A percentile compares a stretch with the other conserved stretches of the same genome.
phyloP scores from a whole-genome alignment of 225 moss, liverwort and hornwort species.

The Pseudisothecium myosuroides region DNA sequence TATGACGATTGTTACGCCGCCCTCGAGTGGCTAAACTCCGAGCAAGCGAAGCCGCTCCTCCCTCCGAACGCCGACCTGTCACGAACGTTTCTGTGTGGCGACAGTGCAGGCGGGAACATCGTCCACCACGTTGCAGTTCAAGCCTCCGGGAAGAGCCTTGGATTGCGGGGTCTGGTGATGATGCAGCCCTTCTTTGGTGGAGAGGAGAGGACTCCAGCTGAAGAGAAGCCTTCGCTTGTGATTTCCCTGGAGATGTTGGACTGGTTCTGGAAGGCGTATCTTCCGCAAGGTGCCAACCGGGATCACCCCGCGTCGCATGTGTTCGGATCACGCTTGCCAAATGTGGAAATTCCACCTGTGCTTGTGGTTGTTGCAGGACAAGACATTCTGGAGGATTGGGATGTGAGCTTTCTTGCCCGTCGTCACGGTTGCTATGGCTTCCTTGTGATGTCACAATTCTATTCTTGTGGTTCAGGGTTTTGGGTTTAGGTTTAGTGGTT shows the following conservation, averaged over 20 bases:
- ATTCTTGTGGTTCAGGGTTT: neutral
- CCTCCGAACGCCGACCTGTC: conserved; percentile 40
- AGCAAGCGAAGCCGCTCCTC: neutral
- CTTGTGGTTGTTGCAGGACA: conserved; percentile 33
- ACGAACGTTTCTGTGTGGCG: conserved; percentile 43
- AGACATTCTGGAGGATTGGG: conserved; percentile 43
- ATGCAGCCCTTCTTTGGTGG: conserved; percentile 69
- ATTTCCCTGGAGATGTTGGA: conserved; percentile 13
- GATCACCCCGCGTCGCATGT: conserved; percentile 62
- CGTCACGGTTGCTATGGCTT: neutral
- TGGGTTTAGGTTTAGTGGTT: neutral
- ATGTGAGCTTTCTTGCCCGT: neutral
- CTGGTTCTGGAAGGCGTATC: conserved; percentile 58
- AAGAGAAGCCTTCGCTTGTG: conserved; percentile 7
- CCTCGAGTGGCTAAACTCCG: conserved; percentile 39
- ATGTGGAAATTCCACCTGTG: conserved; percentile 25
- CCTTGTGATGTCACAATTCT: too few relatives aligned
- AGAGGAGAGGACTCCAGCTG: conserved; percentile 51
- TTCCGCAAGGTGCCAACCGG: conserved; percentile 29
- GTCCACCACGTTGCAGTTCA: conserved; percentile 49
- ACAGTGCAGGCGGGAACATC: conserved; percentile 71
- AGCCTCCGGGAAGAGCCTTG: conserved; percentile 28
- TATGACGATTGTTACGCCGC: conserved; percentile 58
- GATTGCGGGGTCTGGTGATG: conserved; percentile 31
- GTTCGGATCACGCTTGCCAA: conserved; percentile 24